phyloP scores from a whole-genome alignment of 2,329 filamentous ascomycete species.

The Colletotrichum magnum region DNA sequence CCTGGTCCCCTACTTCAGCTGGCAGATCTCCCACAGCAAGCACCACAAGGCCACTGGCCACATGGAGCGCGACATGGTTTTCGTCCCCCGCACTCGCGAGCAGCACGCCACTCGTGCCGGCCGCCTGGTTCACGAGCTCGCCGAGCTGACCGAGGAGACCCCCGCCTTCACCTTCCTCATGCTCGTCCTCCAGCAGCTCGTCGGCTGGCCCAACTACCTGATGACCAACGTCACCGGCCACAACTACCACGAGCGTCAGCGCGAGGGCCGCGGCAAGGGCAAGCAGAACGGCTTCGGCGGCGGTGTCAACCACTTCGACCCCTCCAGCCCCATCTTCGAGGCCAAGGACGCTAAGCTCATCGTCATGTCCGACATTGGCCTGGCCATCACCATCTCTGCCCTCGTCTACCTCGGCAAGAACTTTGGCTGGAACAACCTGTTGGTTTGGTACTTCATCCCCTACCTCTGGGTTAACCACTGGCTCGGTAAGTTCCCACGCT shows the following conservation, averaged over 20 bases:
- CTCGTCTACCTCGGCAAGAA: slow-evolving; percentile 80
- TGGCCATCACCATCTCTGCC: slow-evolving; percentile 72
- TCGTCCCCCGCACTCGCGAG: slow-evolving; percentile 92
- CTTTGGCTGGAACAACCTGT: slow-evolving; percentile 88
- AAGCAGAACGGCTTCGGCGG: slow-evolving; percentile 86
- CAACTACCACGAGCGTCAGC: slow-evolving; percentile 91
- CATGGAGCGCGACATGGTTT: slow-evolving; percentile 99
- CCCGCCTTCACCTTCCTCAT: slow-evolving; percentile 83
- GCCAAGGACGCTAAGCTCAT: slow-evolving; percentile 91
- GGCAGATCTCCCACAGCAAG: slow-evolving; percentile 99
- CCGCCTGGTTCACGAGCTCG: slow-evolving; percentile 82
- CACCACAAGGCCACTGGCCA: slow-evolving; percentile 99
- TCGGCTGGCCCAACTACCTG: slow-evolving; percentile 95
- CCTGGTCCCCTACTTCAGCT: slow-evolving; percentile 97
- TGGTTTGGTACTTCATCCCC: slow-evolving; percentile 94
- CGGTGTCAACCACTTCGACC: slow-evolving; percentile 96
- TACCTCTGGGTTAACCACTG: slow-evolving; percentile 99
- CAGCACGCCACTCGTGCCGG: slow-evolving; percentile 83
- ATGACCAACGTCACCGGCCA: slow-evolving; percentile 94
- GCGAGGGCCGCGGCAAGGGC: slow-evolving; percentile 92
- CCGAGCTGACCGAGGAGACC: slow-evolving; percentile 94
- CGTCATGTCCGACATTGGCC: slow-evolving; percentile 86
- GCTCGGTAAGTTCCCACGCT: slow-evolving; percentile 79
- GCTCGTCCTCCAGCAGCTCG: slow-evolving; percentile 87
- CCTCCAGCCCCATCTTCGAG: slow-evolving; percentile 90